Evolutionary conservation across 768 basidiomycete species (phyloP).

Genomic region (Phylloporus arenicola): DNA sequence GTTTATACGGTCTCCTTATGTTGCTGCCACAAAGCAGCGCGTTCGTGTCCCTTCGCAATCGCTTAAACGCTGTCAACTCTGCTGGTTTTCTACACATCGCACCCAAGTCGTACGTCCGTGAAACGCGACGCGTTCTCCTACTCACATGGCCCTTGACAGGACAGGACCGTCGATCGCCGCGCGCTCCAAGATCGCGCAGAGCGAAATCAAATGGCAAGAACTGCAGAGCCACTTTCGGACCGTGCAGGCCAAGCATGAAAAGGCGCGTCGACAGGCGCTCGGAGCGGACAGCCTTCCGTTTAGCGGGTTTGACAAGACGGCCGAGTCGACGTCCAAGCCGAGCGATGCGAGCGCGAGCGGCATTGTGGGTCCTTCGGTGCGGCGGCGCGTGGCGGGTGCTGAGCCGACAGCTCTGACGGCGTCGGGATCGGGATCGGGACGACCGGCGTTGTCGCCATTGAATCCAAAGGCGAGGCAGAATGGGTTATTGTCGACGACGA

Average conservation of each 20-base stretch:
- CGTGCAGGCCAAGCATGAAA: slow-evolving; percentile 89
- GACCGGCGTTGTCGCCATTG: slow-evolving; percentile 60
- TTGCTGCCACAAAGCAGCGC: slow-evolving; percentile 94
- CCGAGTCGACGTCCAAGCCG: slow-evolving; percentile 15
- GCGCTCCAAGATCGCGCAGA: slow-evolving; percentile 74
- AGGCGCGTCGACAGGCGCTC: slow-evolving; percentile 72
- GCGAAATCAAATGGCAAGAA: slow-evolving; percentile 97
- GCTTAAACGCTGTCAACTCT: slow-evolving; percentile 91
- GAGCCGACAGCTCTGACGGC: slow-evolving; percentile 28
- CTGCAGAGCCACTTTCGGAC: slow-evolving; percentile 86
- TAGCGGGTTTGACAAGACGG: slow-evolving; percentile 34
- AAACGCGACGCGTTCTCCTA: neutral
- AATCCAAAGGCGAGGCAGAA: slow-evolving; percentile 63
- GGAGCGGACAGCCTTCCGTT: slow-evolving; percentile 58
- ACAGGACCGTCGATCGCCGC: slow-evolving; percentile 37
- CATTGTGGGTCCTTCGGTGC: slow-evolving; percentile 40
- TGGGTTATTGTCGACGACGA: slow-evolving; percentile 34
- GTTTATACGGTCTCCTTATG: slow-evolving; percentile 96
- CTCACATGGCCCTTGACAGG: slow-evolving; percentile 20
- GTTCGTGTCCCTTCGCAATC: slow-evolving; percentile 89
- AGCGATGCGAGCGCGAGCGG: neutral
- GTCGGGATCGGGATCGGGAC: slow-evolving; percentile 11
- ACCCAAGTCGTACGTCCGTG: slow-evolving; percentile 65
- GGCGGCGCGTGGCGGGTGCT: slow-evolving; percentile 62
- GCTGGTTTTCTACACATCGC: slow-evolving; percentile 90